Percentiles rank a stretch among this genome's conserved stretches.
Evolutionary conservation across 2,329 filamentous ascomycete species (phyloP).

Genomic region (Ceratocystis diversiconidia): DNA sequence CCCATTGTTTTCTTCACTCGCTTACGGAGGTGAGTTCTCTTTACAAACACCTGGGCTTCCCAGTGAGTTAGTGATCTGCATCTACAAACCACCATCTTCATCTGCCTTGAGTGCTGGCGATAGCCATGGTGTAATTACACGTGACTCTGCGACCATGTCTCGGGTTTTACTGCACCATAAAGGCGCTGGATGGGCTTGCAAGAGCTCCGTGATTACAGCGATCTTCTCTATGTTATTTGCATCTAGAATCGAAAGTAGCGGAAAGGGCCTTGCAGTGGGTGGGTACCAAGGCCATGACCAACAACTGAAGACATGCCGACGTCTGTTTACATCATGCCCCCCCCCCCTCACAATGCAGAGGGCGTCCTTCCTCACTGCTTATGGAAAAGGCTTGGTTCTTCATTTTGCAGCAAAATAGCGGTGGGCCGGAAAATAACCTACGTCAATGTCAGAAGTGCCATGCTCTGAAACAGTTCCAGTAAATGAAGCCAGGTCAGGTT

Average conservation of each 20-base stretch:
- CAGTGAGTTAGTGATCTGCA: background rate
- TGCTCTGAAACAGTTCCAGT: background rate
- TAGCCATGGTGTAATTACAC: background rate
- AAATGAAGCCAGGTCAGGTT: too few relatives aligned
- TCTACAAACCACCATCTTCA: background rate
- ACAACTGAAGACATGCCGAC: too few relatives aligned
- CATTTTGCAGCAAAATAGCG: background rate
- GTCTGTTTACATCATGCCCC: too few relatives aligned
- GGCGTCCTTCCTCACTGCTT: background rate
- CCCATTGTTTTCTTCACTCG: conserved; percentile 6
- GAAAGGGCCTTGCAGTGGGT: too few relatives aligned
- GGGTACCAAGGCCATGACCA: too few relatives aligned
- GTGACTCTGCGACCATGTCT: background rate
- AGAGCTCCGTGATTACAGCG: background rate
- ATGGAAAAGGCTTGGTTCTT: background rate
- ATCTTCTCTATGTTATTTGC: too few relatives aligned
- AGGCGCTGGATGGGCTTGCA: background rate
- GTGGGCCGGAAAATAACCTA: background rate
- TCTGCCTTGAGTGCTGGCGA: background rate
- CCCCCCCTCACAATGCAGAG: too few relatives aligned
- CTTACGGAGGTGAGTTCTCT: background rate
- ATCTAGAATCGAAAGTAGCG: too few relatives aligned
- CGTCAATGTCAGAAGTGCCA: conserved; percentile 1
- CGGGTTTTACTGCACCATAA: background rate
- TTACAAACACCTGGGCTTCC: background rate